A percentile compares a stretch with the other conserved stretches of the same genome.
phyloP scores from a whole-genome alignment of 345 rosid genomes.

The Theobroma cacao region DNA sequence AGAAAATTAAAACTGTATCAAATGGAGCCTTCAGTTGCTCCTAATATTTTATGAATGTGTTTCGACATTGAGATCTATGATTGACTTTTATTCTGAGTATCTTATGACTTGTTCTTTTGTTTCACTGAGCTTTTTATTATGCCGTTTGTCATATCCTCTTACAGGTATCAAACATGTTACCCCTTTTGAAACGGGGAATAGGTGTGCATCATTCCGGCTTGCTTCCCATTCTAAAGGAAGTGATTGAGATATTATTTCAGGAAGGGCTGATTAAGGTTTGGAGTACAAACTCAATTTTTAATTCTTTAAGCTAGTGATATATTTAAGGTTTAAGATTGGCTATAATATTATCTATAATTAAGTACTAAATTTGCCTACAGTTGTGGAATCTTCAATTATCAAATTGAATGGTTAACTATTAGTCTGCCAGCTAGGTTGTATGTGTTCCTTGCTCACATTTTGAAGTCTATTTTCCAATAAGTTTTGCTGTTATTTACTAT shows the following conservation, averaged over 20 bases:
- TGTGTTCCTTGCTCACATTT: background rate
- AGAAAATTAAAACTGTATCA: background rate
- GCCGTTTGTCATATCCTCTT: conserved; percentile 1
- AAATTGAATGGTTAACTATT: background rate
- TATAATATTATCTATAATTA: background rate
- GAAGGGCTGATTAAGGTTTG: conserved; percentile 96
- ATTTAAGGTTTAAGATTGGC: background rate
- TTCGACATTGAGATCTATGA: background rate
- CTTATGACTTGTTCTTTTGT: background rate
- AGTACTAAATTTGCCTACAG: background rate
- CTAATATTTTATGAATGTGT: background rate
- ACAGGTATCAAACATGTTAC: conserved; percentile 90
- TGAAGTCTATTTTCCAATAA: background rate
- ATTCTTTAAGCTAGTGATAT: background rate
- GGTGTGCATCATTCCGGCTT: conserved; percentile 99
- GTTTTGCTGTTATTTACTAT: background rate
- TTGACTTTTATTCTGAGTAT: background rate
- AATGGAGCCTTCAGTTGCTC: background rate
- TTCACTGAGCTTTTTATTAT: background rate
- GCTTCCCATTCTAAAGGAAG: conserved; percentile 98
- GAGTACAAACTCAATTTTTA: conserved; percentile 13
- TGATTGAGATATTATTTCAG: conserved; percentile 94
- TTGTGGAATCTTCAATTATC: background rate
- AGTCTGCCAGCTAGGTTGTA: conserved; percentile 2
- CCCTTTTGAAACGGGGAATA: conserved; percentile 95